phyloP scores from a whole-genome alignment of 1,284 basidiomycete species.

The Cryptococcus sp. region DNA sequence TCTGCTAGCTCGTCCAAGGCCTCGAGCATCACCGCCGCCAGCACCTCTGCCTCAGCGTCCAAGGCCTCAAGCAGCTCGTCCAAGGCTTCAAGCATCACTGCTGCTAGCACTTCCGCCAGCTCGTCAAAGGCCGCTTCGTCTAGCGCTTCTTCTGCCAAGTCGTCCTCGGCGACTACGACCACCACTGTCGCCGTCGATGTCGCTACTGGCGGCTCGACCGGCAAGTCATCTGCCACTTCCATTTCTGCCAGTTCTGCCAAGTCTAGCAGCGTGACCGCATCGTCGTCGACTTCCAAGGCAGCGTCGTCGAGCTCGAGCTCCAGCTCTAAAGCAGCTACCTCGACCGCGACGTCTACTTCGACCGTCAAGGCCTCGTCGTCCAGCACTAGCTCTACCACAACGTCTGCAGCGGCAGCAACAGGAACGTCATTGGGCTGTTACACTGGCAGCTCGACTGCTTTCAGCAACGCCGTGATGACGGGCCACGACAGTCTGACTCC shows the following conservation, averaged over 20 bases:
- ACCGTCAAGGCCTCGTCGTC: background rate
- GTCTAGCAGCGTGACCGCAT: background rate
- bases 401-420: constrained; percentile 17
- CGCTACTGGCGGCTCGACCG: background rate
- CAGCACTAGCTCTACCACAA: constrained; percentile 9
- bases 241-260: constrained; percentile 1
- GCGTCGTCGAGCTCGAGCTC: background rate
- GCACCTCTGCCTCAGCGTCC: constrained; percentile 2
- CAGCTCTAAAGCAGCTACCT: background rate
- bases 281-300: constrained; percentile 3
- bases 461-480: constrained; percentile 27
- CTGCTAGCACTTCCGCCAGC: background rate
- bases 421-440: constrained; percentile 26
- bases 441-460: constrained; percentile 12
- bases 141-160: background rate
- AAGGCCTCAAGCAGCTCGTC: background rate
- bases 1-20: constrained; percentile 2
- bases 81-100: background rate
- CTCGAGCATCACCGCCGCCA: background rate
- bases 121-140: background rate
- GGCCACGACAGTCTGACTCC: constrained; percentile 27
- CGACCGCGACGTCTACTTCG: constrained; percentile 2
- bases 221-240: background rate
- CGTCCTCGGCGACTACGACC: background rate
- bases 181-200: background rate